Percentiles rank a stretch among this genome's conserved stretches.
Conservation (phyloP, 306 rosid species). For the Inga leiocalycina region DNA sequence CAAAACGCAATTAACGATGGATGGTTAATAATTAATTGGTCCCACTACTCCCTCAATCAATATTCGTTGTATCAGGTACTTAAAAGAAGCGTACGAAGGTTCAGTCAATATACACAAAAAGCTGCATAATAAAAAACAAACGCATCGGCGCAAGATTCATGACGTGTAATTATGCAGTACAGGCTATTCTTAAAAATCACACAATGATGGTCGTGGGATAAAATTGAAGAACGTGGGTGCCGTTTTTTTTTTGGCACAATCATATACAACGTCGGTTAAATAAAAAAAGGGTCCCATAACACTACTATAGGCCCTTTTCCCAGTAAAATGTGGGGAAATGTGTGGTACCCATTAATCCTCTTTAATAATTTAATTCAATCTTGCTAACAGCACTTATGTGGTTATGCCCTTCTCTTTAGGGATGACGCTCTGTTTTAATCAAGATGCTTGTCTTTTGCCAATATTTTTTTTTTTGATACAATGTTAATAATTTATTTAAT, state of each 20-base stretch:
- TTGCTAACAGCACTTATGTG: background rate
- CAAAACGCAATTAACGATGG: background rate
- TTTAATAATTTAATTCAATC: background rate
- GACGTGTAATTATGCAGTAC: background rate
- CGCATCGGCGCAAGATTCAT: background rate
- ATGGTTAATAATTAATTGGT: background rate
- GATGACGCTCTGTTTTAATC: background rate
- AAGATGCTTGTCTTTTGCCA: background rate
- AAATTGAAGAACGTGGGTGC: background rate
- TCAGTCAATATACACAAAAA: background rate
- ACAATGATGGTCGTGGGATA: background rate
- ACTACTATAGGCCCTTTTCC: background rate
- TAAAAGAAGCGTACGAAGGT: background rate
- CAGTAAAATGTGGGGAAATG: slow-evolving; percentile 14
- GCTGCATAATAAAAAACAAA: background rate
- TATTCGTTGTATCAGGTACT: background rate
- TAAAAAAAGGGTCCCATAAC: background rate
- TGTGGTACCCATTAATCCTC: background rate
- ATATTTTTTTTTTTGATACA: too few relatives aligned
- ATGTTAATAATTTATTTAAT: too few relatives aligned
- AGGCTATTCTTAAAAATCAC: background rate
- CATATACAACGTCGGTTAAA: background rate
- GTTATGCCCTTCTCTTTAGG: background rate
- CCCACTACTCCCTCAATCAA: background rate
- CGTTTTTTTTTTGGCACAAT: too few relatives aligned